A percentile compares a stretch with the other conserved stretches of the same genome.
Conservation (phyloP, 768 basidiomycete genomes). For the Boletus coccyginus region DNA sequence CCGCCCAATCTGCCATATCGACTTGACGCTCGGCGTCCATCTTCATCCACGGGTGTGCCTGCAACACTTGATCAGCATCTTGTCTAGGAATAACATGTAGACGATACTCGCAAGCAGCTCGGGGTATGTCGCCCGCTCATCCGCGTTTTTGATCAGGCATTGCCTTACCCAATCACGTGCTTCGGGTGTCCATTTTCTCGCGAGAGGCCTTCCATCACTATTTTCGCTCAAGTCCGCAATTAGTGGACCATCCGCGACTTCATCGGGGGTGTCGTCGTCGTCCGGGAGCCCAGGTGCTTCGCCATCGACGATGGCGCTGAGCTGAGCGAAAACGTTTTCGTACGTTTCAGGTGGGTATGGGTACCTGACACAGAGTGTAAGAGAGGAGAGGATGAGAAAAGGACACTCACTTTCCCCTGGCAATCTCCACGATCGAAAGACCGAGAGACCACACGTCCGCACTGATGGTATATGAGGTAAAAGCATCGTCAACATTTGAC, state of each 20-base stretch:
- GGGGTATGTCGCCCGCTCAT: slow-evolving; percentile 75
- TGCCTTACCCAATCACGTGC: slow-evolving; percentile 81
- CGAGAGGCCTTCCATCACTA: slow-evolving; percentile 8
- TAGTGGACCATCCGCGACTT: slow-evolving; percentile 7
- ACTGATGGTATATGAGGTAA: slow-evolving; percentile 81
- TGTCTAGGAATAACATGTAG: background rate
- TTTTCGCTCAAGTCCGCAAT: slow-evolving; percentile 11
- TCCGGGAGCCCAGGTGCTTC: slow-evolving; percentile 86
- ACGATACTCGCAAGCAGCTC: slow-evolving; percentile 63
- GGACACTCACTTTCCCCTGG: slow-evolving; percentile 53
- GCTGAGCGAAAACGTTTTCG: slow-evolving; percentile 93
- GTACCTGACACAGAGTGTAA: slow-evolving; percentile 43
- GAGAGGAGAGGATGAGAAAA: background rate
- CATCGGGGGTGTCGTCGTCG: slow-evolving; percentile 32
- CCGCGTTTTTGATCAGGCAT: slow-evolving; percentile 82
- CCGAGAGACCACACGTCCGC: slow-evolving; percentile 99
- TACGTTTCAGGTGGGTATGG: slow-evolving; percentile 98
- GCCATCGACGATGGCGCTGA: slow-evolving; percentile 95
- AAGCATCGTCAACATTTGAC: slow-evolving; percentile 30
- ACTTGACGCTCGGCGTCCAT: slow-evolving; percentile 59
- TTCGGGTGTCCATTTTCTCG: slow-evolving; percentile 33
- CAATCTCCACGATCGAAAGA: slow-evolving; percentile 90
- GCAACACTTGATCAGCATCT: background rate
- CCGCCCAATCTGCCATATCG: slow-evolving; percentile 86
- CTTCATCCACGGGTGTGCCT: slow-evolving; percentile 80